These are phyloP conservation scores for Cyanodermella asteris DNA, from an alignment of 2,329 filamentous ascomycete species.

Conservation along the genomic window DNA sequence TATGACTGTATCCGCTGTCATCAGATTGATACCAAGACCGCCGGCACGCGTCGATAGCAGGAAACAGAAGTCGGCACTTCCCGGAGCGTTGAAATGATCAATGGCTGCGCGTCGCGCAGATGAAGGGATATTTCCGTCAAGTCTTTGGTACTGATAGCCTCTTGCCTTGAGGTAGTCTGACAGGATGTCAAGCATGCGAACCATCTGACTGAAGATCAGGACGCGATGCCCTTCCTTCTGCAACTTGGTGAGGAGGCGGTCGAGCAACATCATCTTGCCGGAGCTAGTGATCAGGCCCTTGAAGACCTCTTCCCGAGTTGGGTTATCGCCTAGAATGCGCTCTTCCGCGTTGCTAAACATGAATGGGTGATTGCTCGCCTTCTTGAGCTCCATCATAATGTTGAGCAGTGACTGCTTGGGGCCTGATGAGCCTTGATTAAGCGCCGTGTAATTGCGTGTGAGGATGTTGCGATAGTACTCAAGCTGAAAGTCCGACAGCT, in stretches of 20 bases:
- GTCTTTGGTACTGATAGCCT: conserved; percentile 83
- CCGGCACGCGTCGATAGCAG: conserved; percentile 84
- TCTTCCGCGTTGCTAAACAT: conserved; percentile 93
- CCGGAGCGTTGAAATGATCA: conserved; percentile 95
- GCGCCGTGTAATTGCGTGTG: conserved; percentile 81
- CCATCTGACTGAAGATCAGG: conserved; percentile 98
- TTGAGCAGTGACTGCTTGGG: conserved; percentile 91
- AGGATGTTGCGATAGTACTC: conserved; percentile 99
- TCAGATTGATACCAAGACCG: conserved; percentile 94
- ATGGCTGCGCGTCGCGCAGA: conserved; percentile 79
- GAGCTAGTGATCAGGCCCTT: conserved; percentile 89
- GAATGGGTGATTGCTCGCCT: conserved; percentile 95
- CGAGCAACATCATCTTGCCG: conserved; percentile 98
- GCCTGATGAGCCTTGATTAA: conserved; percentile 74
- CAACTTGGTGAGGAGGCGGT: conserved; percentile 82
- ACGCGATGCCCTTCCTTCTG: conserved; percentile 89
- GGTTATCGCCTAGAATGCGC: conserved; percentile 59
- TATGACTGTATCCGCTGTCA: conserved; percentile 95
- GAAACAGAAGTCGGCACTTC: conserved; percentile 90
- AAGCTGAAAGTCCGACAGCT: conserved; percentile 84
- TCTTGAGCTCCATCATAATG: conserved; percentile 99
- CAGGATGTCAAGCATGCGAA: conserved; percentile 91
- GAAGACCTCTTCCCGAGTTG: conserved; percentile 69
- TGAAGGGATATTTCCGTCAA: conserved; percentile 86
- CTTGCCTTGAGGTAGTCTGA: conserved; percentile 82